Conservation (phyloP, 129 eudicot species). For the Pittosporum tobira region DNA sequence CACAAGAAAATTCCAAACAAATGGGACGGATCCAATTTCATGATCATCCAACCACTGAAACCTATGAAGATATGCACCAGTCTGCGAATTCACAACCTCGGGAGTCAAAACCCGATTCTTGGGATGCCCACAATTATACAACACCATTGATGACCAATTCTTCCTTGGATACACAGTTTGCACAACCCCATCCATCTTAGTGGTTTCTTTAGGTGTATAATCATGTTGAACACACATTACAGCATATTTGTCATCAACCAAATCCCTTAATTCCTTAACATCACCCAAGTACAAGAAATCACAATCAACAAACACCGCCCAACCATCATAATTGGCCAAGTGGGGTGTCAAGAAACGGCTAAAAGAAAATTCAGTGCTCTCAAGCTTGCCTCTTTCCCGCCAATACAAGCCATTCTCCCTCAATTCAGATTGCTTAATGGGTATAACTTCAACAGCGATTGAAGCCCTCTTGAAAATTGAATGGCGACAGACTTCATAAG, state of each 20-base stretch:
- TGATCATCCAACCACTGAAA: constrained; percentile 78
- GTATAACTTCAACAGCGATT: constrained; percentile 54
- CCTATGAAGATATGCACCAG: constrained; percentile 75
- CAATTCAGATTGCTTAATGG: constrained; percentile 67
- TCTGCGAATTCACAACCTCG: constrained; percentile 49
- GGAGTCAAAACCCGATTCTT: constrained; percentile 60
- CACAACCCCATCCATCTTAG: constrained; percentile 88
- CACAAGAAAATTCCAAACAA: constrained; percentile 83
- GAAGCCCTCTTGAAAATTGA: constrained; percentile 61
- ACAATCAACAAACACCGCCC: constrained; percentile 87
- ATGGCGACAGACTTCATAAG: constrained; percentile 61
- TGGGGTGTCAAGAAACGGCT: constrained; percentile 61
- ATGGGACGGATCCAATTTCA: constrained; percentile 67
- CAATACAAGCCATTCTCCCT: constrained; percentile 45
- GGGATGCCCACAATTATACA: constrained; percentile 76
- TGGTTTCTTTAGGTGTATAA: constrained; percentile 63
- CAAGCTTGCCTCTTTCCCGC: constrained; percentile 69
- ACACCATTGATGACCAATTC: constrained; percentile 91
- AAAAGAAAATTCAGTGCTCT: constrained; percentile 85
- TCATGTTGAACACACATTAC: constrained; percentile 88
- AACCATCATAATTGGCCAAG: constrained; percentile 56
- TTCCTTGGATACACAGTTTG: constrained; percentile 76
- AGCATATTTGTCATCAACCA: constrained; percentile 63
- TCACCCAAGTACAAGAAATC: constrained; percentile 71
- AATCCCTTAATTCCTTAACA: constrained; percentile 42